These are phyloP conservation scores for Elasticomyces elasticus DNA, from an alignment of 495 filamentous ascomycete genomes.

Conservation along the genomic window DNA sequence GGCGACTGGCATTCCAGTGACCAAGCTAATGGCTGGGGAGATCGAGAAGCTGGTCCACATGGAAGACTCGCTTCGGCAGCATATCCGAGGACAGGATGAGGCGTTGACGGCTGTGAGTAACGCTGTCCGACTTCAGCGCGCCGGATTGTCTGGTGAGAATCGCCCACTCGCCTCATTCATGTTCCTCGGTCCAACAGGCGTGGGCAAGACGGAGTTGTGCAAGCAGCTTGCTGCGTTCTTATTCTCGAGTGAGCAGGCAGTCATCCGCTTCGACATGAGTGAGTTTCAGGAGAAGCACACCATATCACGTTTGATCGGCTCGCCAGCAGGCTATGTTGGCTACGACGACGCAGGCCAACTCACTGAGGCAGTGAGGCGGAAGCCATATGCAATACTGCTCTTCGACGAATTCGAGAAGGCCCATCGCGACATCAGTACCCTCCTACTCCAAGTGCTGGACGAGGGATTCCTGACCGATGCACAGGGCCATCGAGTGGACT, in stretches of 20 bases:
- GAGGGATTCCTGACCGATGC: constrained; percentile 93
- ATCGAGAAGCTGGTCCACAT: constrained; percentile 86
- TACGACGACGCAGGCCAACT: constrained; percentile 97
- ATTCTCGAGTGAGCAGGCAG: constrained; percentile 82
- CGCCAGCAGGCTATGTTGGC: constrained; percentile 86
- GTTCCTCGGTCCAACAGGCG: constrained; percentile 93
- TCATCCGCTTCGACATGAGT: constrained; percentile 92
- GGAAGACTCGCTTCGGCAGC: constrained; percentile 80
- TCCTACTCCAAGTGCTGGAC: constrained; percentile 93
- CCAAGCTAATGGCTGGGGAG: constrained; percentile 83
- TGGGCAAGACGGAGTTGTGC: constrained; percentile 94
- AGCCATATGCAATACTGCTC: constrained; percentile 88
- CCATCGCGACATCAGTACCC: constrained; percentile 83
- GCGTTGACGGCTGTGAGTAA: constrained; percentile 84
- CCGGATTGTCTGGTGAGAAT: constrained; percentile 83
- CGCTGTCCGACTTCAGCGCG: constrained; percentile 87
- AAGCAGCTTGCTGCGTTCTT: constrained; percentile 91
- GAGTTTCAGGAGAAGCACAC: constrained; percentile 98
- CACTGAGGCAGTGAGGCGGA: constrained; percentile 87
- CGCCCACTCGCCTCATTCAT: constrained; percentile 89
- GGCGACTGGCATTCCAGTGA: constrained; percentile 84
- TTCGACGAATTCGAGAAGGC: constrained; percentile 99
- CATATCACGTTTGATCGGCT: constrained; percentile 82
- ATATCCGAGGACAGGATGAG: constrained; percentile 86
- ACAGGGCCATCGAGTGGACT: constrained; percentile 93